Evolutionary conservation across 257 asterid genomes (phyloP).

Genomic region (Datura wrightii): DNA sequence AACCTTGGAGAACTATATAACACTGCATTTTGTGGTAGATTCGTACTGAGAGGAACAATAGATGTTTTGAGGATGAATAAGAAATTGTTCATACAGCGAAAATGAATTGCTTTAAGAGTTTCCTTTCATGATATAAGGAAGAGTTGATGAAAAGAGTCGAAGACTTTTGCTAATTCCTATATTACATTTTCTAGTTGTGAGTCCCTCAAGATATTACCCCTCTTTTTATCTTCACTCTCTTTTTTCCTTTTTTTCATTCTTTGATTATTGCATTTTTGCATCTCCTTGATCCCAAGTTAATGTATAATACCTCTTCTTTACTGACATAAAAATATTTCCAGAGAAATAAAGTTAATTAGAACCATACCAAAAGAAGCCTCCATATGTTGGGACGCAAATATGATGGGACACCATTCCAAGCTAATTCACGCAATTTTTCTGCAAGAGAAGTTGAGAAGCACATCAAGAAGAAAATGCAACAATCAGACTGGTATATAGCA

Average conservation of each 20-base stretch:
- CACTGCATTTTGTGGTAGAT: background rate
- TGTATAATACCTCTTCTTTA: background rate
- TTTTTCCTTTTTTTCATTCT: background rate
- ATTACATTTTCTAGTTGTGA: background rate
- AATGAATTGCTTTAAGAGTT: constrained; percentile 11
- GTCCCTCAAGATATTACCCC: background rate
- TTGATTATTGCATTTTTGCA: background rate
- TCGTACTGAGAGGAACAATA: background rate
- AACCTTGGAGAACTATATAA: constrained; percentile 20
- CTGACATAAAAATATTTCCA: constrained; percentile 14
- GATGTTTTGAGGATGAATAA: background rate
- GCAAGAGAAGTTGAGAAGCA: constrained; percentile 41
- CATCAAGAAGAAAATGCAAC: background rate
- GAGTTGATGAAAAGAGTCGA: constrained; percentile 11
- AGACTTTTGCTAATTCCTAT: background rate
- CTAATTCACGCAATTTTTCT: constrained; percentile 90
- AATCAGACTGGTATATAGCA: background rate
- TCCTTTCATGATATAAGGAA: background rate
- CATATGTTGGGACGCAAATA: constrained; percentile 91
- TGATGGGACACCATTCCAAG: constrained; percentile 98
- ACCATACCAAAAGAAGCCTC: constrained; percentile 94
- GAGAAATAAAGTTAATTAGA: constrained; percentile 14
- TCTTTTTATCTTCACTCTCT: background rate
- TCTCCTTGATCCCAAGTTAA: constrained; percentile 19
- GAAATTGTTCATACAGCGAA: background rate